Evolutionary conservation across 1,139 yeast genomes (phyloP), one percentile per base, ranked within the genome.

Genomic region (Yamadazyma oceani): DNA sequence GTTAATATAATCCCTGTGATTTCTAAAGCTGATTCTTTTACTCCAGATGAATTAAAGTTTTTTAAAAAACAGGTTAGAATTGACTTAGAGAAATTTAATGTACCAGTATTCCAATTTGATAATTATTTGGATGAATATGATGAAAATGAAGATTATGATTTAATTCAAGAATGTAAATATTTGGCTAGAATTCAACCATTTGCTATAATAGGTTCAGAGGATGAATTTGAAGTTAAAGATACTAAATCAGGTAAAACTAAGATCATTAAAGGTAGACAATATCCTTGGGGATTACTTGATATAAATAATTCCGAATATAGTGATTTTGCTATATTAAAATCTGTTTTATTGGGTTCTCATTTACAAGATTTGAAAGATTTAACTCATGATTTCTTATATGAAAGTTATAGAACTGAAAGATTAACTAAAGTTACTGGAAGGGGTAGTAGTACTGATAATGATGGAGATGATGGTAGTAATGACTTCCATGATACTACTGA

Each of bases 251-350:
- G 90, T 9, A 70, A 74, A 44, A 40, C 60, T n/a, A 58, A 50
- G 33, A 58, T 72, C 34, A 75, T 85, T 32, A 79, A 90, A 46
- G 96, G 88, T 6, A 78, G 98, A 59, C 78, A 81, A 58, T 92
- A 90, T 58, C 96, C 97, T 14, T 92, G 98, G 97, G 97, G 97
- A 0, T 62, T 80, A 38, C 82, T 92, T 35, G 95, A 90, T 57
- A 72, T 78, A 35, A 90, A 87, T 54, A 94, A 92, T 57, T 82
- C 95, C 15, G 78, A 78, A 40, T 78, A 82, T 50, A 82, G 94
- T 39, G 97, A 92, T 60, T 88, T 92, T 58, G 75, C 83, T n/a
- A 75, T 85, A 17, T 71, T 92, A 53, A 82, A 90, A 56, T 82
- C 89, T 39, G 90, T 92, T 2, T 64, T 92, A 35, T 76, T 92